Evolutionary conservation across 1,139 yeast genomes (phyloP).

Genomic region (Maudiozyma humilis): DNA sequence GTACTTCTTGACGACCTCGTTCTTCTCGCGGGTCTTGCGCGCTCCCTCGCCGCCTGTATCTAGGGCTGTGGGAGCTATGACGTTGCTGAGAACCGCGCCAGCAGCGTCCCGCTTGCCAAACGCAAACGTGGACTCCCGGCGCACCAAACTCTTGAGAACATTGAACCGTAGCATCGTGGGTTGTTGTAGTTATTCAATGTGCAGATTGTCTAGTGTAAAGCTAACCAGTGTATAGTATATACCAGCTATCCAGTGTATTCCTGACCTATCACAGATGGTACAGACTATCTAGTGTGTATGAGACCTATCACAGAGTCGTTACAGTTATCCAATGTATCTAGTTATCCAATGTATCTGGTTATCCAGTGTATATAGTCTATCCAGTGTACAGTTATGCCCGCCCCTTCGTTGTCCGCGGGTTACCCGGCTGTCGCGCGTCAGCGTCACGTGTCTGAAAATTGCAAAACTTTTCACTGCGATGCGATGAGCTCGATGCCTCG

Average conservation of each 20-base stretch:
- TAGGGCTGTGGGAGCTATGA: constrained; percentile 1
- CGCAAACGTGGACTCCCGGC: constrained; percentile 2
- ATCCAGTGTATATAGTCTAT: too few relatives aligned
- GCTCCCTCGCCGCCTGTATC: background rate
- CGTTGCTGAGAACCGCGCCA: background rate
- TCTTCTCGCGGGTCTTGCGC: constrained; percentile 1
- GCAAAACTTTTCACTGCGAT: background rate
- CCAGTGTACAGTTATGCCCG: too few relatives aligned
- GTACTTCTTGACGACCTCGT: constrained; percentile 37
- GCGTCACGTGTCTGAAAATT: background rate
- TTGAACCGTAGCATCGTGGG: constrained; percentile 1
- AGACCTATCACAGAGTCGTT: too few relatives aligned
- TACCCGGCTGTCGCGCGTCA: background rate
- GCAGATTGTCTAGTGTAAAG: too few relatives aligned
- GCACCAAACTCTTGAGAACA: background rate
- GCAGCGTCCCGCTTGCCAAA: constrained; percentile 1
- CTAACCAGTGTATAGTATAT: too few relatives aligned
- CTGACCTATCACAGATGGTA: too few relatives aligned
- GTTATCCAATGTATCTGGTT: too few relatives aligned
- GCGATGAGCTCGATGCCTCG: background rate
- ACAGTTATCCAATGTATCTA: too few relatives aligned
- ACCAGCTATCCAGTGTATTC: too few relatives aligned
- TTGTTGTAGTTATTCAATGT: background rate
- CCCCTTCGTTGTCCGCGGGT: too few relatives aligned
- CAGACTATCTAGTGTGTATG: too few relatives aligned